phyloP scores from a whole-genome alignment of 2,329 filamentous ascomycete genomes.

The Alternaria tenuissima region DNA sequence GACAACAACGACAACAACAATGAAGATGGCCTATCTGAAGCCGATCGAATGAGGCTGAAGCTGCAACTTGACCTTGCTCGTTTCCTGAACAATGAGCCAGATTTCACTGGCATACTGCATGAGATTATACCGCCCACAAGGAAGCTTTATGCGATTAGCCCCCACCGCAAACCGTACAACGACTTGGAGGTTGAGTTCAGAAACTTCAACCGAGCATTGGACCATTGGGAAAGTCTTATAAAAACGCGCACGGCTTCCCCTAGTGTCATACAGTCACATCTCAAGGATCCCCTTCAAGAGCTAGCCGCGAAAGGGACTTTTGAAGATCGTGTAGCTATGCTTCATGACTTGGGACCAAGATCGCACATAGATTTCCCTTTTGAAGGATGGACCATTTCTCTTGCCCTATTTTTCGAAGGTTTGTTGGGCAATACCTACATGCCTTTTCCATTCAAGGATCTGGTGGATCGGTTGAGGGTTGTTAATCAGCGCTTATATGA shows the following conservation, averaged over 20 bases:
- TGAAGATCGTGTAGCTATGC: constrained; percentile 3
- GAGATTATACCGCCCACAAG: constrained; percentile 1
- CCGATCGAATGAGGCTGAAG: neutral
- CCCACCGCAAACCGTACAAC: constrained; percentile 1
- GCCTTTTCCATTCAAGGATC: constrained; percentile 4
- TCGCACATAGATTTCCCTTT: neutral
- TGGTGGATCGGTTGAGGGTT: neutral
- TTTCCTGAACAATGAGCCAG: neutral
- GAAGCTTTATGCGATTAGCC: neutral
- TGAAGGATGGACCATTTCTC: constrained; percentile 4
- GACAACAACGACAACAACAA: no score
- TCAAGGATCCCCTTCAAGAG: neutral
- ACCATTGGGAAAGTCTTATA: constrained; percentile 5
- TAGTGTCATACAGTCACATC: neutral
- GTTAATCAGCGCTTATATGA: neutral
- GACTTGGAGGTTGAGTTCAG: neutral
- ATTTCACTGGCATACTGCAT: constrained; percentile 1
- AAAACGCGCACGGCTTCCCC: neutral
- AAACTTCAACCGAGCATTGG: constrained; percentile 4
- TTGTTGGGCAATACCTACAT: constrained; percentile 6
- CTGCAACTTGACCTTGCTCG: constrained; percentile 1
- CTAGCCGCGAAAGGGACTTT: neutral
- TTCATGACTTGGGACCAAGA: neutral
- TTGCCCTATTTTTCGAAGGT: constrained; percentile 6
- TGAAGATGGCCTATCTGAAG: no score